Base-by-base conservation (phyloP, 129 eudicot species). In the Flaveria ramosissima region DNA sequence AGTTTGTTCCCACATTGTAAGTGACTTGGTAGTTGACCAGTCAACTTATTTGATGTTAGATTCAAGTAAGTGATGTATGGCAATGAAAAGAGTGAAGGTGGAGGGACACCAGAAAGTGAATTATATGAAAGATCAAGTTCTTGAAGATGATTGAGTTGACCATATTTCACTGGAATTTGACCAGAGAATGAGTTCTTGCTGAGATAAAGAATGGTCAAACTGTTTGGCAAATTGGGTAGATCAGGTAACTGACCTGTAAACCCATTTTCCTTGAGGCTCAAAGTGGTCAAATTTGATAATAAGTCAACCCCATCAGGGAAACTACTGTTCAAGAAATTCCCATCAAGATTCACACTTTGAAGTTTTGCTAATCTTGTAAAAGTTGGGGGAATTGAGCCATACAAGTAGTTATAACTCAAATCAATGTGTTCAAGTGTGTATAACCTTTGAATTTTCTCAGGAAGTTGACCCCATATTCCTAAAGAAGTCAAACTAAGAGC, bases 401-500 rank as follows among this genome's bases (percentile, higher is more conserved):
- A 86, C 80, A 88, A 59, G 75, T 53, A 88, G 66, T 88, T 88
- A 65, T 78, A 84, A 79, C 93, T 86, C 78, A 83, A 78, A 75
- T 88, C 93, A 41, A 88, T 47, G 21, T 78, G 64, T 76, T 86
- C 82, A 48, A 88, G 80, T 39, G 88, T 79, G 62, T 79, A 62
- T 21, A 88, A 68, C 63, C 93, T 77, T 68, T 86, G 83, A 26
- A 88, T 76, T 66, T 88, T 88, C 14, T 86, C 85, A 61, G 90
- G 88, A 70, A 88, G 73, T 68, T 88, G 86, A 53, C 93, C 93
- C 93, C 93, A 88, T 39, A 88, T 86, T 41, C 90, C 93, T 75
- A 88, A 73, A 62, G 88, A 86, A 71, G 83, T 84, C 50, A 88
- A 60, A 59, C 78, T 81, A 39, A 88, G 90, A 76, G 67, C 81